Conservation (phyloP, 306 rosid species). For the Prosopis cineraria region DNA sequence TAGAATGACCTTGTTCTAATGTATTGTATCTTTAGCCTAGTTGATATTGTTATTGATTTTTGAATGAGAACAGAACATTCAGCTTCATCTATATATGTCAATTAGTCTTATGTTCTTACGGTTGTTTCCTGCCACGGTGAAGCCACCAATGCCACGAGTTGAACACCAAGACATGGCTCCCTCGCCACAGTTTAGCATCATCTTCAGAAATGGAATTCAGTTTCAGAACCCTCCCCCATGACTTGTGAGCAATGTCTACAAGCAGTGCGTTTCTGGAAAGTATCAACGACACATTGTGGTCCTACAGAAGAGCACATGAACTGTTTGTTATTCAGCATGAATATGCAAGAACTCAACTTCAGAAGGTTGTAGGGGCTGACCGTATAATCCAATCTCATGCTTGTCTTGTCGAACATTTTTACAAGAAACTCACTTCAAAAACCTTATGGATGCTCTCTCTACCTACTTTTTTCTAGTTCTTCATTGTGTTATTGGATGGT, state of each 20-base stretch:
- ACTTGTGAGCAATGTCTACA: conserved; percentile 9
- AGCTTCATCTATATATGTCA: not conserved
- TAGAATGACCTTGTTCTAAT: not conserved
- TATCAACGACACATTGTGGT: conserved; percentile 30
- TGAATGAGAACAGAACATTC: not conserved
- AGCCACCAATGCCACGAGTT: conserved; percentile 49
- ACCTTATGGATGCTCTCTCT: not conserved
- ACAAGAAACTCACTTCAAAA: not conserved
- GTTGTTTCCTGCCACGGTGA: conserved; percentile 30
- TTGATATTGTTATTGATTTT: not conserved
- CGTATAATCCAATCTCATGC: not conserved
- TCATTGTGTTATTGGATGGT: not conserved
- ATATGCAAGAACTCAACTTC: not conserved
- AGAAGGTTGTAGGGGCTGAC: not conserved
- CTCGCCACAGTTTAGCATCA: conserved; percentile 26
- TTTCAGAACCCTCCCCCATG: conserved; percentile 31
- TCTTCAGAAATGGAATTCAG: conserved; percentile 24
- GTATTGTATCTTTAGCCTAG: not conserved
- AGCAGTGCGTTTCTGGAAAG: conserved; percentile 31
- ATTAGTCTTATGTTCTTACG: conserved; percentile 14
- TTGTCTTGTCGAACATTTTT: not conserved
- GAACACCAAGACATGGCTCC: conserved; percentile 39
- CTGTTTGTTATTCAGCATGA: not conserved
- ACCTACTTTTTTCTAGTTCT: not conserved
- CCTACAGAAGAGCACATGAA: conserved; percentile 15